Base-by-base conservation (phyloP, 75 land plant genomes). In the Selaginella tamariscina region DNA sequence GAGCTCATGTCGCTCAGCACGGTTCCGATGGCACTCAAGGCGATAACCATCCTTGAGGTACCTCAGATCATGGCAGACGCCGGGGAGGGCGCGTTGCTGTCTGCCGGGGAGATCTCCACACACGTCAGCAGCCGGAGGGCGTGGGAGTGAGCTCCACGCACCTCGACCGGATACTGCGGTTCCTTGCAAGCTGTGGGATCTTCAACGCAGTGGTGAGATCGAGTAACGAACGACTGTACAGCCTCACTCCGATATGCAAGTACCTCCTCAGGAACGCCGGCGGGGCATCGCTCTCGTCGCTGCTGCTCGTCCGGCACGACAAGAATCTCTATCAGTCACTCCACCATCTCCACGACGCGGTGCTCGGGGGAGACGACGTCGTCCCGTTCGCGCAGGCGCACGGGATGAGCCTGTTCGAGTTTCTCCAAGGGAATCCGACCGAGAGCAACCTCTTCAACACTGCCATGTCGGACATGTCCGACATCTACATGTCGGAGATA, bases 151-250 rank as follows among this genome's bases (percentile, higher is more conserved):
- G 15, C 49, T 5, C 15, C 49, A 39, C 5, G 5, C 49, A 39
- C 54, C 54, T 86, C 20, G 54, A 55, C 67, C 77, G 83, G 20
- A 70, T 86, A 32, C 79, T 86, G 84, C 77, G 84, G 24, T 20
- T 81, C 2, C 68, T 83, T 13, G 77, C 68, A 8, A 75, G 74
- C 29, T 32, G 33, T 2, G 77, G 82, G 27, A 62, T 81, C 68
- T 79, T 86, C 71, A 21, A 66, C 62, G 24, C 24, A 29, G 2
- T 0, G 20, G 24, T 33, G 33, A 24, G 24, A 21, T 24, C 22
- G 9, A 21, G 33, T 15, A 15, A 39, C 11, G 30, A 0, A 55
- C 23, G 29, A 22, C 66, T 60, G 28, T 84, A 84, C 23, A 62
- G 44, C 0, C 74, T 78, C 1, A 75, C 81, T 0, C 74, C 74